Conservation (phyloP, 495 filamentous ascomycete genomes). For the Oleoguttula mirabilis region DNA sequence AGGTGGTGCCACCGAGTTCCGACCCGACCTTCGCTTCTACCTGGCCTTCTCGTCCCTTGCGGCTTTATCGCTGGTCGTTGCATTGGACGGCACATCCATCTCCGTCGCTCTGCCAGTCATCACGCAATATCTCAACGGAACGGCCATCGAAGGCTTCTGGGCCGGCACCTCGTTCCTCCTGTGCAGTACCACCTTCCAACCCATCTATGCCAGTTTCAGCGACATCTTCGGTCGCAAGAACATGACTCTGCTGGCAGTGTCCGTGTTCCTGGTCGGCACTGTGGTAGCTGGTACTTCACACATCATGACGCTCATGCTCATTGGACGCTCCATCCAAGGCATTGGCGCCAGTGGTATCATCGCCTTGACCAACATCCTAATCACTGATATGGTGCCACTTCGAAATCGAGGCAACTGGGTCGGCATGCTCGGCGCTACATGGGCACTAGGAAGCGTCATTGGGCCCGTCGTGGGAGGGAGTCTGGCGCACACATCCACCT, state of each 20-base stretch:
- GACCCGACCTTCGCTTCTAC: constrained; percentile 30
- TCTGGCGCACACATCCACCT: constrained; percentile 51
- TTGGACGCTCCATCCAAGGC: constrained; percentile 56
- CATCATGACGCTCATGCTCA: constrained; percentile 48
- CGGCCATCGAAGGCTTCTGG: constrained; percentile 51
- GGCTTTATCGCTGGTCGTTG: constrained; percentile 53
- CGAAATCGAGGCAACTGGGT: constrained; percentile 38
- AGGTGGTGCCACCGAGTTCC: constrained; percentile 24
- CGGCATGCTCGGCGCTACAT: constrained; percentile 30
- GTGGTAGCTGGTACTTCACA: constrained; percentile 44
- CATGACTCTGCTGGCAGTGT: constrained; percentile 38
- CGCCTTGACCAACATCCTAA: constrained; percentile 49
- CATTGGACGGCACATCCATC: constrained; percentile 63
- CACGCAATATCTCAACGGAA: constrained; percentile 36
- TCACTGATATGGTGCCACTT: constrained; percentile 53
- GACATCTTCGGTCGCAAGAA: constrained; percentile 39
- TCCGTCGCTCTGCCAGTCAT: constrained; percentile 59
- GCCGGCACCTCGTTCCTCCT: constrained; percentile 44
- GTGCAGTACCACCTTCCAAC: constrained; percentile 34
- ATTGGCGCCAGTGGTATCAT: constrained; percentile 61
- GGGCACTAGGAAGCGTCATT: constrained; percentile 49
- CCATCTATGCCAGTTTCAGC: constrained; percentile 32
- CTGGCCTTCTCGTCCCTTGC: constrained; percentile 45
- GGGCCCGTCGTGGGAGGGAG: constrained; percentile 55
- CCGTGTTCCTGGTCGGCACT: constrained; percentile 47